Conservation (phyloP, 2,329 filamentous ascomycete species). For the Diaporthe ampelina region DNA sequence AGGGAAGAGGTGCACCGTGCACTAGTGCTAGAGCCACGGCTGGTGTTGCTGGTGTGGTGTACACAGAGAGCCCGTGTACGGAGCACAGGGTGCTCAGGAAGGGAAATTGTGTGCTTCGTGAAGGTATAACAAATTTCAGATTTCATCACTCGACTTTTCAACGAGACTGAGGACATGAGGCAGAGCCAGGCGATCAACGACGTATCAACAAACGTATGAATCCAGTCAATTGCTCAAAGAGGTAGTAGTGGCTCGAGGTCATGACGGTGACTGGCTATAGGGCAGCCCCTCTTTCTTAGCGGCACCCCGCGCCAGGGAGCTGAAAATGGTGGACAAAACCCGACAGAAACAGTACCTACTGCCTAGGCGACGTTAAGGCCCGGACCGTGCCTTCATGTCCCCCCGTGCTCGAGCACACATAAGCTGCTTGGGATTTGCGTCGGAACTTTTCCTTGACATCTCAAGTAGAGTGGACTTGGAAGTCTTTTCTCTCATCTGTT, state of each 20-base stretch:
- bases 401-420: constrained; percentile 1
- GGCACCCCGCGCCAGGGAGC: constrained; percentile 28
- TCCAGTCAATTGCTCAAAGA: not conserved
- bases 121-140: not conserved
- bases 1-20: constrained; percentile 17
- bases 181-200: not conserved
- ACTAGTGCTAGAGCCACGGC: constrained; percentile 9
- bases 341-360: not conserved
- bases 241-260: not conserved
- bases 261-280: not conserved
- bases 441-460: constrained; percentile 20
- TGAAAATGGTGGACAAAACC: constrained; percentile 15
- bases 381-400: constrained; percentile 16
- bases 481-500: not conserved
- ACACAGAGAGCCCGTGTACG: not conserved
- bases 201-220: not conserved
- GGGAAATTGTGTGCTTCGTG: not conserved
- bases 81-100: not conserved
- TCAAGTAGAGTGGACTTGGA: not conserved
- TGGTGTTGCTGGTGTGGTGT: not conserved
- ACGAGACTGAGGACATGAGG: not conserved
- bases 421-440: not conserved
- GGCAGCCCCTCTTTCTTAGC: constrained; percentile 35
- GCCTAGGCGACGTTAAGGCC: constrained; percentile 5
- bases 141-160: not conserved